These are phyloP conservation scores for Dactylellina haptotyla DNA, from an alignment of 2,329 filamentous ascomycete species.

Conservation along the genomic window DNA sequence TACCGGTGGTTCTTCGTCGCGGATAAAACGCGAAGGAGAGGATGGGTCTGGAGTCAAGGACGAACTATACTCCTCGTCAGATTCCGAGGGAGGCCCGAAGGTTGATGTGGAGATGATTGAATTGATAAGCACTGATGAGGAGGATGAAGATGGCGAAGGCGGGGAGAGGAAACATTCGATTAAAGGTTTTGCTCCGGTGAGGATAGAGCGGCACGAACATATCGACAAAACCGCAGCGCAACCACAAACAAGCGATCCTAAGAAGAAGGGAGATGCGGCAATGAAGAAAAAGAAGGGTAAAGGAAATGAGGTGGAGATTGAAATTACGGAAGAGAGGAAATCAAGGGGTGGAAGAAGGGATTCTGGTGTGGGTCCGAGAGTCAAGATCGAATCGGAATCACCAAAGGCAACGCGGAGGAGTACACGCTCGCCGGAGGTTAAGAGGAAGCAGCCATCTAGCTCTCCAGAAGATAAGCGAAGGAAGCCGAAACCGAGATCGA, in stretches of 20 bases:
- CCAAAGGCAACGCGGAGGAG: slow-evolving; percentile 37
- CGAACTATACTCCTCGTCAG: slow-evolving; percentile 53
- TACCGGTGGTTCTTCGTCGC: slow-evolving; percentile 8
- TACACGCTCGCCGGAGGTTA: slow-evolving; percentile 32
- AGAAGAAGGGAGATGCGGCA: slow-evolving; percentile 51
- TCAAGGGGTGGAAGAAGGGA: slow-evolving; percentile 38
- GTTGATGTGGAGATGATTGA: slow-evolving; percentile 58
- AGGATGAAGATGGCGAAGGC: slow-evolving; percentile 45
- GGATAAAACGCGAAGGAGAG: slow-evolving; percentile 33
- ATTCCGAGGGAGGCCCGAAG: slow-evolving; percentile 56
- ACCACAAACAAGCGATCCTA: slow-evolving; percentile 54
- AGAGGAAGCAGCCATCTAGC: slow-evolving; percentile 32
- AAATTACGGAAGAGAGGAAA: slow-evolving; percentile 55
- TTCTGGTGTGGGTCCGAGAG: slow-evolving; percentile 41
- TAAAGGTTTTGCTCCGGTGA: slow-evolving; percentile 44
- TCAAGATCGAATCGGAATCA: slow-evolving; percentile 53
- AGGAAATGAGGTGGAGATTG: slow-evolving; percentile 53
- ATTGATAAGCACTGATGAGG: slow-evolving; percentile 53
- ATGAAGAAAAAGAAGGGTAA: slow-evolving; percentile 53
- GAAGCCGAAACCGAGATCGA: slow-evolving; percentile 44
- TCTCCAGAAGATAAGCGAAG: slow-evolving; percentile 51
- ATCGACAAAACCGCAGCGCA: slow-evolving; percentile 49
- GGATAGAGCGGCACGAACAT: slow-evolving; percentile 54
- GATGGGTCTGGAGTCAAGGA: slow-evolving; percentile 48
- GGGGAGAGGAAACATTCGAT: slow-evolving; percentile 38